Evolutionary conservation across 768 basidiomycete species (phyloP).

Genomic region (Daedalea quercina): DNA sequence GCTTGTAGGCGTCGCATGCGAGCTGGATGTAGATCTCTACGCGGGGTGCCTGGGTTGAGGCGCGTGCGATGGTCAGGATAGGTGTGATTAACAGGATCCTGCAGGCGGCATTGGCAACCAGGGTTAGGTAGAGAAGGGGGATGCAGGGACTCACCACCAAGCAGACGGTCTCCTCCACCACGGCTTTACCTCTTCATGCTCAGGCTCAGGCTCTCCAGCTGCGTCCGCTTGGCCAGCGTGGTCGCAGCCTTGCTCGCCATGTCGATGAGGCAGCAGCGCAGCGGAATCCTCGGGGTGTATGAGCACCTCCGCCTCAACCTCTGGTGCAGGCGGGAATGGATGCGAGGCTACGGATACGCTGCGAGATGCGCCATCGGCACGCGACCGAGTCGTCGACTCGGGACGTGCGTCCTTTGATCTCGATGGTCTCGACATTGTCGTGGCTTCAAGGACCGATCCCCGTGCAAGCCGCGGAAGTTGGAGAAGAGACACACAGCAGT

Average conservation of each 20-base stretch:
- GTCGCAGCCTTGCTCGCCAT: slow-evolving; percentile 2
- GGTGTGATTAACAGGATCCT: slow-evolving; percentile 58
- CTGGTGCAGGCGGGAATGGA: not conserved
- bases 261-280: not conserved
- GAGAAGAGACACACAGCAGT: too few relatives aligned
- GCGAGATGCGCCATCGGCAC: not conserved
- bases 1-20: slow-evolving; percentile 60
- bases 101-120: not conserved
- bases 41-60: slow-evolving; percentile 59
- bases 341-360: not conserved
- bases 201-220: slow-evolving; percentile 19
- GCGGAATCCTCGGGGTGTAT: not conserved
- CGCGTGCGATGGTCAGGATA: slow-evolving; percentile 45
- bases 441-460: not conserved
- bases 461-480: too few relatives aligned
- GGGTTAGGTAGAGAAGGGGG: not conserved
- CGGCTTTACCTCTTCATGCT: slow-evolving; percentile 23
- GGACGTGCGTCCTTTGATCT: not conserved
- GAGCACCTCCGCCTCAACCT: not conserved
- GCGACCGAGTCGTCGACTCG: not conserved
- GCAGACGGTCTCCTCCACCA: slow-evolving; percentile 78
- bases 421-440: not conserved
- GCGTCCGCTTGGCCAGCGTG: slow-evolving; percentile 15
- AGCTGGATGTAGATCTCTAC: slow-evolving; percentile 72
- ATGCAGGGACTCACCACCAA: slow-evolving; percentile 47